Evolutionary conservation across 2,329 filamentous ascomycete species (phyloP).

Genomic region (Pseudopyrenochaeta lycopersici): DNA sequence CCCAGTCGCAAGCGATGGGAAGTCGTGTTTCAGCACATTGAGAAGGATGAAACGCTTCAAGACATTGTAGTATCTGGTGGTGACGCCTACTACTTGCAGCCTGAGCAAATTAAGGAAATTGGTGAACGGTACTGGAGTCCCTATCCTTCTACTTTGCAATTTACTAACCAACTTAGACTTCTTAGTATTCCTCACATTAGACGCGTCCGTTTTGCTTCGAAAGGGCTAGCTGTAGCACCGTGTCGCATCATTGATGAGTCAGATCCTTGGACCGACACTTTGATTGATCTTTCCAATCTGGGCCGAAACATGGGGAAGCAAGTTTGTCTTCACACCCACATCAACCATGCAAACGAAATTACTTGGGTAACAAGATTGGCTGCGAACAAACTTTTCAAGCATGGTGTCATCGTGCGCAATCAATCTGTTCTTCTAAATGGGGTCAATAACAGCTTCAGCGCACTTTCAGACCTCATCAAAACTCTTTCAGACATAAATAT

Average conservation of each 20-base stretch:
- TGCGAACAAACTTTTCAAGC: slow-evolving; percentile 59
- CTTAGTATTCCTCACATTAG: slow-evolving; percentile 66
- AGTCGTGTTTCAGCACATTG: slow-evolving; percentile 66
- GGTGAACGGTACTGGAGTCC: slow-evolving; percentile 52
- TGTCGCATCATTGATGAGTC: slow-evolving; percentile 61
- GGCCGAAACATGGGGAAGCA: slow-evolving; percentile 65
- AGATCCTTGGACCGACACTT: slow-evolving; percentile 63
- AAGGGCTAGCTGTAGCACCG: slow-evolving; percentile 68
- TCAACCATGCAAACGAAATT: slow-evolving; percentile 70
- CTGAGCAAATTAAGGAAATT: slow-evolving; percentile 62
- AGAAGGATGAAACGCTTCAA: slow-evolving; percentile 57
- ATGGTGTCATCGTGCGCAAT: slow-evolving; percentile 66
- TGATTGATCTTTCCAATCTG: slow-evolving; percentile 61
- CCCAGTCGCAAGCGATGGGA: slow-evolving; percentile 62
- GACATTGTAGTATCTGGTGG: slow-evolving; percentile 72
- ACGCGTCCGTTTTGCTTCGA: slow-evolving; percentile 69
- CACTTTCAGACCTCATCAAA: slow-evolving; percentile 64
- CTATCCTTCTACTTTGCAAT: background rate
- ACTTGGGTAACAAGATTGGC: slow-evolving; percentile 67
- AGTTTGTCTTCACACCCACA: slow-evolving; percentile 71
- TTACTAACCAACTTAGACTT: slow-evolving; percentile 48
- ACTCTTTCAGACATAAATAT: slow-evolving; percentile 66
- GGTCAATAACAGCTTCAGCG: slow-evolving; percentile 65
- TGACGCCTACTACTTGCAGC: slow-evolving; percentile 66
- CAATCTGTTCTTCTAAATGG: slow-evolving; percentile 68